Evolutionary conservation across 768 basidiomycete species (phyloP).

Genomic region (Gelatoporia subvermispora): DNA sequence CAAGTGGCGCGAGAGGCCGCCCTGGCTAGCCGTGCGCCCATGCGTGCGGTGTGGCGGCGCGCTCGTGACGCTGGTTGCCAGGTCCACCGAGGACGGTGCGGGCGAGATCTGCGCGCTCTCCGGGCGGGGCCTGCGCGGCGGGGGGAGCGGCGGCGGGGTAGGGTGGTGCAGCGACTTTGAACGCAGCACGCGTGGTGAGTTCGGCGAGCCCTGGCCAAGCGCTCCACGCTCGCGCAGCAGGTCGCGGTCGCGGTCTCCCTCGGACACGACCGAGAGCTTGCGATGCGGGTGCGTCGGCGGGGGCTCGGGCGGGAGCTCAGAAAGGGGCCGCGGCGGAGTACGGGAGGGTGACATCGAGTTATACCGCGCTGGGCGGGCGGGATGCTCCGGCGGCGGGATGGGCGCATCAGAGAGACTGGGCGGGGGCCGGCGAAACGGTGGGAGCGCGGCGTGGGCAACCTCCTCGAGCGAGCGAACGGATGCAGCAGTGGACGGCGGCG

Average conservation of each 20-base stretch:
- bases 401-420: neutral
- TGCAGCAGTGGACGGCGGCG: slow-evolving; percentile 25
- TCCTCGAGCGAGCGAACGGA: slow-evolving; percentile 36
- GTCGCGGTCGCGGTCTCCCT: slow-evolving; percentile 6
- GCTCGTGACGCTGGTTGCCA: slow-evolving; percentile 4
- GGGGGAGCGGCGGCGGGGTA: slow-evolving; percentile 32
- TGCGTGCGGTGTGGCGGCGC: slow-evolving; percentile 10
- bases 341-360: slow-evolving; percentile 23
- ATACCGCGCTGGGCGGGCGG: slow-evolving; percentile 10
- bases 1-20: slow-evolving; percentile 31
- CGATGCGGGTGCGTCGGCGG: slow-evolving; percentile 58
- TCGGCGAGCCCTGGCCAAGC: slow-evolving; percentile 12
- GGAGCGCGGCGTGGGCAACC: slow-evolving; percentile 33
- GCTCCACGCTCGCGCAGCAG: too few relatives aligned
- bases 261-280: slow-evolving; percentile 22
- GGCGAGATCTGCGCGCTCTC: slow-evolving; percentile 54
- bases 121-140: slow-evolving; percentile 50
- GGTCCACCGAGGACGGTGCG: slow-evolving; percentile 8
- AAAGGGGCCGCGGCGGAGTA: slow-evolving; percentile 24
- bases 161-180: slow-evolving; percentile 53
- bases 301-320: slow-evolving; percentile 29
- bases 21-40: slow-evolving; percentile 1
- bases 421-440: slow-evolving; percentile 8
- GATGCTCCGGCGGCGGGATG: slow-evolving; percentile 8
- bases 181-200: slow-evolving; percentile 40